phyloP scores from a whole-genome alignment of 2,329 filamentous ascomycete species.

The Dendrostoma leiphaemia region DNA sequence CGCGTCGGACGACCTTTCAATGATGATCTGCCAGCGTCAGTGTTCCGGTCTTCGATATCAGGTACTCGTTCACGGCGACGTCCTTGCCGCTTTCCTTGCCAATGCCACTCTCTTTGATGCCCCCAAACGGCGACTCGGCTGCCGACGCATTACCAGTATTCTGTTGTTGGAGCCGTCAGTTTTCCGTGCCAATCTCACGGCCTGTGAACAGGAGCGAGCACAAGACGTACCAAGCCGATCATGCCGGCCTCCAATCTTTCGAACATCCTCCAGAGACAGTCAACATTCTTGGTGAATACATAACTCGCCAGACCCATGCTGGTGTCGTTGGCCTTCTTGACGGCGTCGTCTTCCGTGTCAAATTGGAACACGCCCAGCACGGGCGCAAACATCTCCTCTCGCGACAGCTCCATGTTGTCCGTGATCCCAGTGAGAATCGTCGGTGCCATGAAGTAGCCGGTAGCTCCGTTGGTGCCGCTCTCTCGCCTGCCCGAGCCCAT shows the following conservation, averaged over 20 bases:
- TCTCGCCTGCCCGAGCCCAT: constrained; percentile 47
- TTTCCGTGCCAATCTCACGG: not conserved
- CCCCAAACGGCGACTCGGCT: constrained; percentile 24
- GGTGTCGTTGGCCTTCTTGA: constrained; percentile 32
- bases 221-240: constrained; percentile 46
- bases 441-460: constrained; percentile 67
- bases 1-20: no score
- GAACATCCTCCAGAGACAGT: constrained; percentile 38
- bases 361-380: constrained; percentile 22
- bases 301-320: constrained; percentile 32
- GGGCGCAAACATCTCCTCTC: constrained; percentile 24
- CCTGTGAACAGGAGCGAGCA: no score
- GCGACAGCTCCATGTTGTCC: constrained; percentile 21
- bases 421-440: constrained; percentile 61
- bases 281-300: constrained; percentile 28
- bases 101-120: constrained; percentile 23
- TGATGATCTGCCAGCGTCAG: constrained; percentile 14
- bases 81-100: constrained; percentile 24
- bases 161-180: not conserved
- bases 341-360: constrained; percentile 31
- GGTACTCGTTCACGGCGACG: constrained; percentile 20
- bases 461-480: constrained; percentile 45
- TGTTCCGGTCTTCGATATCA: constrained; percentile 19
- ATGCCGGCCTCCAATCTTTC: constrained; percentile 61
- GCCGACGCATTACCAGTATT: constrained; percentile 38